Conservation (phyloP, 495 filamentous ascomycete species). For the Apodospora peruviana region DNA sequence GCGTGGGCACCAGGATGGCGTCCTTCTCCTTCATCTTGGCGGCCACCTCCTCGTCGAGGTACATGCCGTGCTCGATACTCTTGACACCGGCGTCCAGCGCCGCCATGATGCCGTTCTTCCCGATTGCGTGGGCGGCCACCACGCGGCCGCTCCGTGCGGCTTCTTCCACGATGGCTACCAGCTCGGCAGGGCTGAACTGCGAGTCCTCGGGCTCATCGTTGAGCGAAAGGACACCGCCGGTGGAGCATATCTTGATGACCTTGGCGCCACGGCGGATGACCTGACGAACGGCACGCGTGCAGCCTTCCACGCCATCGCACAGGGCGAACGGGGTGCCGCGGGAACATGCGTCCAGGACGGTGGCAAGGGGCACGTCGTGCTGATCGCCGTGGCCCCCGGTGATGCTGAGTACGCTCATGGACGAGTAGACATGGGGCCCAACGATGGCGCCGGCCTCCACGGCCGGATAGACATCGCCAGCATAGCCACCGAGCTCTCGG, state of each 20-base stretch:
- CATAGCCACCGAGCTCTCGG: conserved; percentile 43
- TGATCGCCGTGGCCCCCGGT: conserved; percentile 46
- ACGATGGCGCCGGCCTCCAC: conserved; percentile 41
- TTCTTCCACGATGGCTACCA: conserved; percentile 44
- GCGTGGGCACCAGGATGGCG: conserved; percentile 39
- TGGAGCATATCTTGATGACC: conserved; percentile 47
- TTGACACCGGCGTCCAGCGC: conserved; percentile 39
- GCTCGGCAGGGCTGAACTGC: conserved; percentile 47
- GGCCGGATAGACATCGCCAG: conserved; percentile 35
- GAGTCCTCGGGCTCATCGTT: conserved; percentile 41
- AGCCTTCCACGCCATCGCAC: conserved; percentile 45
- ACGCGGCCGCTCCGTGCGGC: conserved; percentile 36
- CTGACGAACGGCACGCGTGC: conserved; percentile 38
- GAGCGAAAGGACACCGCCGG: conserved; percentile 41
- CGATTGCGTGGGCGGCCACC: conserved; percentile 47
- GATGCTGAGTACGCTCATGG: conserved; percentile 36
- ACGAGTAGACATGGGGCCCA: conserved; percentile 45
- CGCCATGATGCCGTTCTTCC: conserved; percentile 46
- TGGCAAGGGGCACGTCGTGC: conserved; percentile 29
- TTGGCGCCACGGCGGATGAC: conserved; percentile 45
- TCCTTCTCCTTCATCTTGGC: conserved; percentile 42
- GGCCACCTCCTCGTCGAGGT: conserved; percentile 41
- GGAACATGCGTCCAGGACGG: conserved; percentile 25
- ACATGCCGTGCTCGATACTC: conserved; percentile 44
- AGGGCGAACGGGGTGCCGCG: conserved; percentile 23